These are phyloP conservation scores for Colletotrichum tamarilloi DNA, from an alignment of 2,329 filamentous ascomycete species.

Conservation along the genomic window DNA sequence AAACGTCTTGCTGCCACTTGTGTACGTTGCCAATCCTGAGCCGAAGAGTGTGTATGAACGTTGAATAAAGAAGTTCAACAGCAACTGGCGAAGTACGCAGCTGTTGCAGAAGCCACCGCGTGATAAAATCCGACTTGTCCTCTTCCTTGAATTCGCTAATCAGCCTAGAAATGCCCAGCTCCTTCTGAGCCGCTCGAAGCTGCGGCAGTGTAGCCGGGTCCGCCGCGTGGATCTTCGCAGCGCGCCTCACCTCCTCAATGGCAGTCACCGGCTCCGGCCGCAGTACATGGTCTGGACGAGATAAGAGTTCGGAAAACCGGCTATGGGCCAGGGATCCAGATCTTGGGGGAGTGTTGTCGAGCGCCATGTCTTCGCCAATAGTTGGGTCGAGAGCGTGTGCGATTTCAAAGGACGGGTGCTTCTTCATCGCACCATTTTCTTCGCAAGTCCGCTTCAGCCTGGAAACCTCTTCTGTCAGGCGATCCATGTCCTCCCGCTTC, in stretches of 20 bases:
- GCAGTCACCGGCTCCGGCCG: constrained; percentile 51
- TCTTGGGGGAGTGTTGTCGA: constrained; percentile 46
- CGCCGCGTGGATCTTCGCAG: constrained; percentile 49
- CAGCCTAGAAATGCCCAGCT: constrained; percentile 59
- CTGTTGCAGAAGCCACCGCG: constrained; percentile 64
- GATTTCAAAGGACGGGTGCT: constrained; percentile 52
- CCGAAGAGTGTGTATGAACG: constrained; percentile 46
- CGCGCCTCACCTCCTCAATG: constrained; percentile 52
- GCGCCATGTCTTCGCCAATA: constrained; percentile 54
- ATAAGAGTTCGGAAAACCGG: constrained; percentile 58
- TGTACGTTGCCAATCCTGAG: constrained; percentile 47
- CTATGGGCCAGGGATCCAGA: constrained; percentile 49
- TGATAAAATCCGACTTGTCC: constrained; percentile 58
- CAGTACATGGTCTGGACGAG: constrained; percentile 59
- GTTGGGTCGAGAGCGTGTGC: constrained; percentile 52
- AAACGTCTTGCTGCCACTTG: constrained; percentile 51
- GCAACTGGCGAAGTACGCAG: constrained; percentile 59
- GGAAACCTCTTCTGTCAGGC: constrained; percentile 46
- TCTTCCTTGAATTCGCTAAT: constrained; percentile 49
- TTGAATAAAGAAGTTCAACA: constrained; percentile 54
- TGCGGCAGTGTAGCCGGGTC: constrained; percentile 47
- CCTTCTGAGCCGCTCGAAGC: constrained; percentile 57
- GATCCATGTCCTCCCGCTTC: constrained; percentile 47
- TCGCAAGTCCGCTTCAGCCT: constrained; percentile 53
- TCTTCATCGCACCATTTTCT: constrained; percentile 54